Evolutionary conservation across 2,329 filamentous ascomycete genomes (phyloP), one percentile per base, ranked within the genome.

Genomic region (Emmonsia crescens): DNA sequence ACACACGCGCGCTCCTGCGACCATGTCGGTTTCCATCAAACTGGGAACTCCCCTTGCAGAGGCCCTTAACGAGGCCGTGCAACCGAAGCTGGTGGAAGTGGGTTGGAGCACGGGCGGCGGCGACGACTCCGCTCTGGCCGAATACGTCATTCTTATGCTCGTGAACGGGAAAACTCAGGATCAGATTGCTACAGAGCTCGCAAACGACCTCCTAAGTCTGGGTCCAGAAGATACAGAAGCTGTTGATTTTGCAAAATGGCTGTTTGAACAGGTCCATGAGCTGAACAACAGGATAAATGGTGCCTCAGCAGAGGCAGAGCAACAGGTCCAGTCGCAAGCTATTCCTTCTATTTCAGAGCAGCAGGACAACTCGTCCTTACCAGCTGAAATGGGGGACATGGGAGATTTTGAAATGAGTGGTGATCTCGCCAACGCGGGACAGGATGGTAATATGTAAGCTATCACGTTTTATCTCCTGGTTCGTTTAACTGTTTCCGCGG

Each of bases 121-220:
- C 68, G 84, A 85, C 70, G 91, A 93, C 74, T 87, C 87, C 29
- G 89, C 91, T 44, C 84, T 99, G 63, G 88, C 91, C 63, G 94
- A 99, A 78, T 99, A 97, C 78, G 94, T 99, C 67, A 88, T 97
- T 63, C 85, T 97, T 65, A 96, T 97, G 93, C 84, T 99, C 38
- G 90, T 90, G 65, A 97, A 96, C 77, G 91, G 92, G 69, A 96
- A 96, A 76, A 91, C 89, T 3, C 88, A 96, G 73, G 86, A 92
- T 58, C 88, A 96, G 73, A 93, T 99, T 66, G 89, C 91, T 10
- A 80, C 84, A 51, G 94, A 99, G 73, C 85, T 99, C 16, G 89
- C 92, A 1, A 88, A 87, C 66, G 94, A 99, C 69, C 83, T 99
- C 49, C 83, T 99, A 2, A 86, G 86, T 62, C 83, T 96, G 4